These are phyloP conservation scores for Rhizopogon rudus DNA, from an alignment of 768 basidiomycete genomes.

Conservation along the genomic window DNA sequence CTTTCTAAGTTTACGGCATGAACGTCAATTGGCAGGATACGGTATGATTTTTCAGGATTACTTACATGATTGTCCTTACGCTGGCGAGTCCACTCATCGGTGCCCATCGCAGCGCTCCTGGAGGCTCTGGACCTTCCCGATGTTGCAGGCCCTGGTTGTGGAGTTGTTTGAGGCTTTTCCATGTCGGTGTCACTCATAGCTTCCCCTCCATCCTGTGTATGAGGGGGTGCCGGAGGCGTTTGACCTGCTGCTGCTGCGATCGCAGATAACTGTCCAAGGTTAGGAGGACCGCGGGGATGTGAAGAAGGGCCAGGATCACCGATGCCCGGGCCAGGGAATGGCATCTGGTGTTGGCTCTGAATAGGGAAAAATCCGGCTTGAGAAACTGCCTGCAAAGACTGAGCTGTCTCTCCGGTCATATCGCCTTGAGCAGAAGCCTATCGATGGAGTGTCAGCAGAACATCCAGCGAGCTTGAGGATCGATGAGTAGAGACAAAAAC, in stretches of 20 bases:
- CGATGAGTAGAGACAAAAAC: neutral
- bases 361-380: conserved; percentile 33
- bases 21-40: neutral
- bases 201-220: conserved; percentile 15
- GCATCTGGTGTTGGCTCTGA: conserved; percentile 23
- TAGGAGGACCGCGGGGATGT: conserved; percentile 64
- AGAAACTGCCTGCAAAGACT: conserved; percentile 50
- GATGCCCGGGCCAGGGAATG: conserved; percentile 40
- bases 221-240: conserved; percentile 21
- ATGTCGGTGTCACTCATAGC: conserved; percentile 22
- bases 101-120: conserved; percentile 59
- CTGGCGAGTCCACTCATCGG: conserved; percentile 75
- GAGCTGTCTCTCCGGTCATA: conserved; percentile 58
- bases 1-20: conserved; percentile 63
- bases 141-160: conserved; percentile 21
- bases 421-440: conserved; percentile 45
- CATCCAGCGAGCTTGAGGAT: neutral
- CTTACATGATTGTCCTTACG: conserved; percentile 80
- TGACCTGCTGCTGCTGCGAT: conserved; percentile 40
- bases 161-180: conserved; percentile 21
- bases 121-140: conserved; percentile 42
- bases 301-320: conserved; percentile 71
- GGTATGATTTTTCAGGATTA: conserved; percentile 1
- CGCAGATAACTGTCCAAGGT: conserved; percentile 53
- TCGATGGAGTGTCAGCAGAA: neutral